Base-by-base conservation (phyloP, 345 rosid genomes). In the Gossypioides kirkii region DNA sequence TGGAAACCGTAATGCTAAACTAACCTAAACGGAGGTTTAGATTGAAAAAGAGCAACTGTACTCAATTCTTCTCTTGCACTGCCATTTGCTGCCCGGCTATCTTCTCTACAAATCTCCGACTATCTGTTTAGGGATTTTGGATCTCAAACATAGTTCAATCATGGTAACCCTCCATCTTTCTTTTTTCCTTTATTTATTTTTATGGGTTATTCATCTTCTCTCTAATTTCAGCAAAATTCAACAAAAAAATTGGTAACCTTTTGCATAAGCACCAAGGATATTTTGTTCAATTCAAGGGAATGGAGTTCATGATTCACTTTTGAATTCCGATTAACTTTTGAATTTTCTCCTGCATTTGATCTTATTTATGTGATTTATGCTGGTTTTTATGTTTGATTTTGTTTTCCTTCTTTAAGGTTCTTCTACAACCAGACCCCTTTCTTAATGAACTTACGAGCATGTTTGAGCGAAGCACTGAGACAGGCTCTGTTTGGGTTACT, bases 401-500 rank as follows among this genome's bases (percentile, higher is more conserved):
- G 17, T 25, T 32, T 32, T 5, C 38, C 38, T 16, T 8, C 2
- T 10, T 56, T 22, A 41, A 94, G 98, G 98, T 88, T 77, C 80
- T 80, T 67, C 81, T 92, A 78, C 95, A 90, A 74, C 88, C 82
- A 4, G 98, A 94, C 72, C 98, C 98, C 3, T 94, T 92, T 75
- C 91, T 94, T 3, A 94, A 87, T 76, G 98, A 94, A 72, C 91
- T 94, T 50, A 92, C 94, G 11, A 86, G 88, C 87, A 89, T 94
- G 97, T 92, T 86, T 13, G 98, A 94, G 82, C 84, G 79, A 55
- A 92, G 82, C 83, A 89, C 89, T 0, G 98, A 90, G 79, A 78
- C 80, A 63, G 97, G 96, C 20, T 86, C 96, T 61, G 91, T 94
- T 50, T 94, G 98, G 98, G 95, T 94, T 69, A 94, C 97, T 63